Percentiles rank a stretch among this genome's conserved stretches.
phyloP scores from a whole-genome alignment of 140 eudicot species.

The Flaveria floridana region DNA sequence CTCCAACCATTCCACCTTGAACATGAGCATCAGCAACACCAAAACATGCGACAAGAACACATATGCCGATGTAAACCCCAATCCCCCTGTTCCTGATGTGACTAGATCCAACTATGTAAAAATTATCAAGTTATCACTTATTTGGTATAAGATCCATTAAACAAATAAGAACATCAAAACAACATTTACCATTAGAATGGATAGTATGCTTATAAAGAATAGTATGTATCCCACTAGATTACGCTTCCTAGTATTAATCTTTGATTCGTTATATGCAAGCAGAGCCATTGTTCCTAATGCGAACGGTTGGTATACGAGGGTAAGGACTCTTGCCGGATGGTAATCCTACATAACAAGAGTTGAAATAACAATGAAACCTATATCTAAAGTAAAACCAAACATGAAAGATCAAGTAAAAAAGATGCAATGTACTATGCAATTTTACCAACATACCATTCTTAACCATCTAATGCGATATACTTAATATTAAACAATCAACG shows the following conservation, averaged over 20 bases:
- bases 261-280: not conserved
- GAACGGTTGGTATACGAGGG: not conserved
- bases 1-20: slow-evolving; percentile 69
- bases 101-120: not conserved
- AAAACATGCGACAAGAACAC: slow-evolving; percentile 48
- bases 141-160: too few species aligned
- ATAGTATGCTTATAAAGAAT: not conserved
- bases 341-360: not conserved
- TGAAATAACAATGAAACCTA: too few species aligned
- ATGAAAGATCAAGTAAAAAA: too few species aligned
- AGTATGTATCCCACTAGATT: not conserved
- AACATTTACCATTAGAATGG: not conserved
- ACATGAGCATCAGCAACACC: slow-evolving; percentile 67
- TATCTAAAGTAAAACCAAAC: too few species aligned
- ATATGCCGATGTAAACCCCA: slow-evolving; percentile 35
- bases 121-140: too few species aligned
- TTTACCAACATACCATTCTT: too few species aligned
- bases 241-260: not conserved
- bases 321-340: not conserved
- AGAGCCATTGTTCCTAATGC: not conserved
- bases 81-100: not conserved
- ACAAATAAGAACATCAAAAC: too few species aligned
- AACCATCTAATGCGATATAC: too few species aligned
- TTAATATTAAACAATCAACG: too few species aligned
- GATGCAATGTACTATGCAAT: too few species aligned